Conservation (phyloP, 768 basidiomycete genomes). For the Cyclocybe aegerita region DNA sequence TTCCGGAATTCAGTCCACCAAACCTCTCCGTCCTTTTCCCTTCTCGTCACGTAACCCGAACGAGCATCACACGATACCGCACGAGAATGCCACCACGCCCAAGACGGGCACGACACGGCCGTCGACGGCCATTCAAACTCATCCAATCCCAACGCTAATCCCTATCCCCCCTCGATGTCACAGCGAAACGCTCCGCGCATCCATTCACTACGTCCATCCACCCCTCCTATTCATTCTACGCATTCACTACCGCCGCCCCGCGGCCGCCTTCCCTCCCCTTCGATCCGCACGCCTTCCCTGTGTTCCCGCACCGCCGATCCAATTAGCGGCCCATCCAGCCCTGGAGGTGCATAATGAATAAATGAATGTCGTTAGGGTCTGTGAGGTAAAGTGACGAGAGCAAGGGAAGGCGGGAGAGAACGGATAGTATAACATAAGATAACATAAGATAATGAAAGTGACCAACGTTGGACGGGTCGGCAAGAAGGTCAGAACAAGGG, state of each 20-base stretch:
- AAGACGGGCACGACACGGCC: too few relatives aligned
- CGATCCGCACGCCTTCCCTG: neutral
- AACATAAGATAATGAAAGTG: conserved; percentile 6
- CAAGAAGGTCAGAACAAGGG: neutral
- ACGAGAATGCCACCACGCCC: too few relatives aligned
- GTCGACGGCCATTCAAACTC: too few relatives aligned
- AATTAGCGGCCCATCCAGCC: conserved; percentile 63
- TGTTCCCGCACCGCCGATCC: conserved; percentile 11
- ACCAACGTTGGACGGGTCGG: neutral
- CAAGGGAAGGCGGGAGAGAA: conserved; percentile 9
- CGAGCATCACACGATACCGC: too few relatives aligned
- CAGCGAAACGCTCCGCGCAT: too few relatives aligned
- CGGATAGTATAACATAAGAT: neutral
- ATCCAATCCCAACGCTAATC: too few relatives aligned
- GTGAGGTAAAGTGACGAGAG: neutral
- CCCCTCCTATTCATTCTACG: neutral
- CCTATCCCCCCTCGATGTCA: too few relatives aligned
- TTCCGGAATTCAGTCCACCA: too few relatives aligned
- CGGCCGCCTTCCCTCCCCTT: neutral
- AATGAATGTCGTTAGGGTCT: neutral
- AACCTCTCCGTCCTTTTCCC: too few relatives aligned
- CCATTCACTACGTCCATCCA: too few relatives aligned
- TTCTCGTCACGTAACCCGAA: too few relatives aligned
- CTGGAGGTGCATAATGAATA: conserved; percentile 27
- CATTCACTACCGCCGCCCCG: neutral